These are phyloP conservation scores for Viola pubescens DNA, from an alignment of 441 rosid species.

Conservation along the genomic window DNA sequence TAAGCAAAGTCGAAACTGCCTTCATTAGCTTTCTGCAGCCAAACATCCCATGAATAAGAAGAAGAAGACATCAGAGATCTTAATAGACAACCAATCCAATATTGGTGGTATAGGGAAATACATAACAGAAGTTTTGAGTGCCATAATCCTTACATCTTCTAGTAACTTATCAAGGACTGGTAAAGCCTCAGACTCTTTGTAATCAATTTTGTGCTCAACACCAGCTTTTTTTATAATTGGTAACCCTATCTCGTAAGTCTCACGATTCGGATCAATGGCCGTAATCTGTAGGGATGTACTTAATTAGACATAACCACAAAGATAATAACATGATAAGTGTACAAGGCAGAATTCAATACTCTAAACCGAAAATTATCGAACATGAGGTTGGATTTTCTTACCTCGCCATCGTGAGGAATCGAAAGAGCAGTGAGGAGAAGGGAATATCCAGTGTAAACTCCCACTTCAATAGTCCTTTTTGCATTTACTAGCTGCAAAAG, in stretches of 20 bases:
- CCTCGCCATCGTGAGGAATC: conserved; percentile 85
- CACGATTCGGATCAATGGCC: conserved; percentile 72
- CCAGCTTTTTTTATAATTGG: conserved; percentile 75
- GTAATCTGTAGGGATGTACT: conserved; percentile 43
- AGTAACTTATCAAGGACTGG: conserved; percentile 67
- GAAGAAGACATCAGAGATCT: too few species aligned
- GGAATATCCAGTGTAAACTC: conserved; percentile 91
- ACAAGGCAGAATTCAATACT: neutral
- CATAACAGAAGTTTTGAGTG: neutral
- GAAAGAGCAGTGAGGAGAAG: conserved; percentile 89
- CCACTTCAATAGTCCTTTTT: conserved; percentile 86
- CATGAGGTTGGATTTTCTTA: conserved; percentile 8
- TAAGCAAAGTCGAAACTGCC: conserved; percentile 60
- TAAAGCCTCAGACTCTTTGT: conserved; percentile 73
- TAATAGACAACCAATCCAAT: too few species aligned
- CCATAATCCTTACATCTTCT: conserved; percentile 44
- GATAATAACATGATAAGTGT: neutral
- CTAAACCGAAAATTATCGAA: neutral
- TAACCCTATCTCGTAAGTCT: conserved; percentile 67
- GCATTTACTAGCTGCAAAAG: conserved; percentile 68
- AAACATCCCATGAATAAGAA: too few species aligned
- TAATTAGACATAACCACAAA: neutral
- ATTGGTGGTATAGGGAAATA: too few species aligned
- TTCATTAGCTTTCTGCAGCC: conserved; percentile 39
- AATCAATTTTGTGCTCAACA: conserved; percentile 80